Evolutionary conservation across 2,329 filamentous ascomycete species (phyloP).

Genomic region (Penicillium brasilianum): DNA sequence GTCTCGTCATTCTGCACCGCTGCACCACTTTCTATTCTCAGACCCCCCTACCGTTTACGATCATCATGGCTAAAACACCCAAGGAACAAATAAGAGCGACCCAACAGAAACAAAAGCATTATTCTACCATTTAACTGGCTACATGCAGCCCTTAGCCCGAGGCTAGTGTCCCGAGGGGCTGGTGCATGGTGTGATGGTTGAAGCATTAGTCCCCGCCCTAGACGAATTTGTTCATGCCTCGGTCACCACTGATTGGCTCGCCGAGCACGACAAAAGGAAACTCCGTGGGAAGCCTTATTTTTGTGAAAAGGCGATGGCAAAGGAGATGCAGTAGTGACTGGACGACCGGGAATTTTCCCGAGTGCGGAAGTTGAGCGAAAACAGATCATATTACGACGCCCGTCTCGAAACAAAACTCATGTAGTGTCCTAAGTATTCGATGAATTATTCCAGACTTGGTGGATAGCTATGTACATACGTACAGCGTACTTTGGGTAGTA

Average conservation of each 20-base stretch:
- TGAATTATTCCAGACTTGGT: too few relatives aligned
- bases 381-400: background rate
- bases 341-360: background rate
- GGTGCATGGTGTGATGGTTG: slow-evolving; percentile 23
- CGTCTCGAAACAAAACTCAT: background rate
- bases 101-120: background rate
- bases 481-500: background rate
- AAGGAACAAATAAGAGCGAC: background rate
- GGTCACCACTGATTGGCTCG: slow-evolving; percentile 10
- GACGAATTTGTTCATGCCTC: slow-evolving; percentile 15
- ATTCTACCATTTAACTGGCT: background rate
- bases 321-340: background rate
- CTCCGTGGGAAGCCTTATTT: background rate
- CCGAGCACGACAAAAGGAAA: background rate
- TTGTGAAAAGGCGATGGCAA: background rate
- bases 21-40: background rate
- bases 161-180: slow-evolving; percentile 18
- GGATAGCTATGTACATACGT: background rate
- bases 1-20: background rate
- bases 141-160: slow-evolving; percentile 9
- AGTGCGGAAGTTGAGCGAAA: slow-evolving; percentile 5
- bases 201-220: slow-evolving; percentile 18
- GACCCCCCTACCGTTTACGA: slow-evolving; percentile 6
- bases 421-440: background rate
- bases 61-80: background rate